Conservation (phyloP, 306 rosid genomes). For the Dalbergia oliveri region DNA sequence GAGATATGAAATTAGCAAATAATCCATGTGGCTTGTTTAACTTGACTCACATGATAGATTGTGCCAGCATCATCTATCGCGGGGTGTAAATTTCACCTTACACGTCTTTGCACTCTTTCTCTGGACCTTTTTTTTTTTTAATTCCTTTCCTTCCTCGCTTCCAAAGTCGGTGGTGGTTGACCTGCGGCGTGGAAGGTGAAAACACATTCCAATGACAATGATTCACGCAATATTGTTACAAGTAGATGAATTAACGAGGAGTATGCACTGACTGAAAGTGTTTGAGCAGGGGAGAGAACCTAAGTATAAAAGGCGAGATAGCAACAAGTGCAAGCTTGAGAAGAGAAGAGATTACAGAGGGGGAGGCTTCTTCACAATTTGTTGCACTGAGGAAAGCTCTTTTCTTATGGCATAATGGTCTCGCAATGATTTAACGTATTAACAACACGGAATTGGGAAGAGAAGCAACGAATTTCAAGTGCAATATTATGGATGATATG, state of each 20-base stretch:
- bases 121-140: too few species aligned
- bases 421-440: too few species aligned
- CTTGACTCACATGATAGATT: conserved; percentile 25
- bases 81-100: background rate
- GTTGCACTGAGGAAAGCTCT: too few species aligned
- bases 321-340: conserved; percentile 53
- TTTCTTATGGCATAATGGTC: too few species aligned
- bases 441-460: too few species aligned
- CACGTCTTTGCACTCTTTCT: background rate
- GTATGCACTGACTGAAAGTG: conserved; percentile 24
- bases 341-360: conserved; percentile 55
- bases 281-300: conserved; percentile 59
- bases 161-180: background rate
- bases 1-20: background rate
- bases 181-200: background rate
- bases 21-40: conserved; percentile 1
- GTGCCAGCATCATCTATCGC: background rate
- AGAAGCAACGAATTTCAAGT: too few species aligned
- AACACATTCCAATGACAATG: background rate
- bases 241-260: conserved; percentile 23
- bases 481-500: too few species aligned
- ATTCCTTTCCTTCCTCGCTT: background rate
- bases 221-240: background rate
- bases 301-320: conserved; percentile 56
- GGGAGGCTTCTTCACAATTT: conserved; percentile 46